Conservation (phyloP, 163 green algal genomes). For the Scenedesmus sp. region DNA sequence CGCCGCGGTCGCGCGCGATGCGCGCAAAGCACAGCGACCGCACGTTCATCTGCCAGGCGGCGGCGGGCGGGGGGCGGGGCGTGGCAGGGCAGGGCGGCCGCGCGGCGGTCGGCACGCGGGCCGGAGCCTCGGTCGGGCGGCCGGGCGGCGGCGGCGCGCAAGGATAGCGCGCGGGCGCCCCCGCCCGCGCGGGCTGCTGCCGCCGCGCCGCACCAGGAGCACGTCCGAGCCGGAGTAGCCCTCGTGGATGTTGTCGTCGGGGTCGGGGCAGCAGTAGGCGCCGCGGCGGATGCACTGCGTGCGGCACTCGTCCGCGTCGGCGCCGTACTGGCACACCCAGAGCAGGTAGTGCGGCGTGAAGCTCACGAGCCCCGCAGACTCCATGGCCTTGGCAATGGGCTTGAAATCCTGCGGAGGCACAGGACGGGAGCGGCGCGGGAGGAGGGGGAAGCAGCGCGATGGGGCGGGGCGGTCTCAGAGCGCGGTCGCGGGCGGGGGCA, state of each 20-base stretch:
- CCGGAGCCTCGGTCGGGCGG: no score
- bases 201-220: conserved; percentile 62
- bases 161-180: no score
- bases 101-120: no score
- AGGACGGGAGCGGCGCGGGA: no score
- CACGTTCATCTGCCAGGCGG: conserved; percentile 80
- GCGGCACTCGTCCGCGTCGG: conserved; percentile 58
- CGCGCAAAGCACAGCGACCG: conserved; percentile 86
- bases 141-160: no score
- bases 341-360: conserved; percentile 95
- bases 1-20: conserved; percentile 59
- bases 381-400: conserved; percentile 60
- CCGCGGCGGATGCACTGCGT: conserved; percentile 82
- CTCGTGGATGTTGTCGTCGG: conserved; percentile 76
- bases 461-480: no score
- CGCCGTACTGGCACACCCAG: conserved; percentile 71
- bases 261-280: conserved; percentile 89
- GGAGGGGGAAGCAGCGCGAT: no score
- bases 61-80: no score
- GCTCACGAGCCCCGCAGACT: conserved; percentile 37
- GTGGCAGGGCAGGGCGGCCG: no score
- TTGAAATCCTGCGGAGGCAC: conserved; percentile 78
- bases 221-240: conserved; percentile 88
- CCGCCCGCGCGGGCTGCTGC: not conserved
- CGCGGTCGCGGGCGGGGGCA: no score